phyloP scores from a whole-genome alignment of 2,329 filamentous ascomycete species.

The Fusarium sp. region DNA sequence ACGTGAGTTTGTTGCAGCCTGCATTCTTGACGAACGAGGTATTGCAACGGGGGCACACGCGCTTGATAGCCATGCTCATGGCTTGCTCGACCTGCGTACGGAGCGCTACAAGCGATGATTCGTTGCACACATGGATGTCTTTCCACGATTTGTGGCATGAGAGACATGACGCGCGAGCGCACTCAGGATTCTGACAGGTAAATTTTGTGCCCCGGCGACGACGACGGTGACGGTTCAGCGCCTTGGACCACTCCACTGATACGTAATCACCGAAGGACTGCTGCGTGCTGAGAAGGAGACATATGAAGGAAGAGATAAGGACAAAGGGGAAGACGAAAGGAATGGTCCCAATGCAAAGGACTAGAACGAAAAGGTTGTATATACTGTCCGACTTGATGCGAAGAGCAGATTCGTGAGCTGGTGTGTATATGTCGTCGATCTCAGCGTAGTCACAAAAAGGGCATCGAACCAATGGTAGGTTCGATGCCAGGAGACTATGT shows the following conservation, averaged over 20 bases:
- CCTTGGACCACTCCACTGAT: constrained; percentile 64
- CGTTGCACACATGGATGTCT: constrained; percentile 91
- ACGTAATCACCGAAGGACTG: constrained; percentile 58
- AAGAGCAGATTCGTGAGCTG: constrained; percentile 65
- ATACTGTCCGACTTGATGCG: constrained; percentile 66
- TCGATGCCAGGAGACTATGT: constrained; percentile 78
- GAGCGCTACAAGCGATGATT: constrained; percentile 82
- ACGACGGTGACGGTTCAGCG: constrained; percentile 75
- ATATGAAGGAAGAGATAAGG: constrained; percentile 60
- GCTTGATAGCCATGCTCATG: constrained; percentile 93
- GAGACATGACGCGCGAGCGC: constrained; percentile 79
- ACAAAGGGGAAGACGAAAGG: constrained; percentile 68
- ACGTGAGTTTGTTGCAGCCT: constrained; percentile 97
- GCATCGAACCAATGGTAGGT: constrained; percentile 82
- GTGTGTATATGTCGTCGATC: constrained; percentile 80
- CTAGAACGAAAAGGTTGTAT: constrained; percentile 62
- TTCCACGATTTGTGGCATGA: constrained; percentile 85
- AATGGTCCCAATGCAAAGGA: constrained; percentile 65
- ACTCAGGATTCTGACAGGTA: constrained; percentile 77
- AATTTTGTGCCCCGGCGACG: constrained; percentile 82
- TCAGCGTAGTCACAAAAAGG: constrained; percentile 95
- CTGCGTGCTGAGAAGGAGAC: constrained; percentile 59
- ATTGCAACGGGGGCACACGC: constrained; percentile 91
- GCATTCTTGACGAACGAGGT: constrained; percentile 92
- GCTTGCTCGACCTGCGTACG: constrained; percentile 92